Evolutionary conservation across 331 rosid species (phyloP).

Genomic region (Quercus phellos): DNA sequence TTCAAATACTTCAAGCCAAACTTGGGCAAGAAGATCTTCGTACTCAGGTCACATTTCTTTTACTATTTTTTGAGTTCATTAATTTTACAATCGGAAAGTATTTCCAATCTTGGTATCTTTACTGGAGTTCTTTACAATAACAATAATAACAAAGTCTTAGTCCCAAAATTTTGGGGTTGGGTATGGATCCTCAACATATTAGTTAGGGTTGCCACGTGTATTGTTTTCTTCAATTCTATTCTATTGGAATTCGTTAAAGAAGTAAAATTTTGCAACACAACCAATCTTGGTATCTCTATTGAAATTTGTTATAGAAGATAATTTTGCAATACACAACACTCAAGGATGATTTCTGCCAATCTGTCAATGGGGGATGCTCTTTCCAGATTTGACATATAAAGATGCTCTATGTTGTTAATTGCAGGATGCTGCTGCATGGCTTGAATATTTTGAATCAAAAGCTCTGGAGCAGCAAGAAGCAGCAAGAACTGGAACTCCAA

Average conservation of each 20-base stretch:
- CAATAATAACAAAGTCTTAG: too few species aligned
- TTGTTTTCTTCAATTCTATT: too few species aligned
- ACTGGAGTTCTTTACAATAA: too few species aligned
- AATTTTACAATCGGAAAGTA: background rate
- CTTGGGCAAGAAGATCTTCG: constrained; percentile 94
- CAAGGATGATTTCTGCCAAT: background rate
- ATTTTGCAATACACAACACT: background rate
- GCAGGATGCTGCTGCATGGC: constrained; percentile 99
- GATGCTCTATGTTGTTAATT: constrained; percentile 8
- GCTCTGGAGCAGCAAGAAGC: constrained; percentile 96
- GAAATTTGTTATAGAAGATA: background rate
- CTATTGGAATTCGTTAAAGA: too few species aligned
- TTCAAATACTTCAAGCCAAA: constrained; percentile 79
- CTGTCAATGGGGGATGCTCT: background rate
- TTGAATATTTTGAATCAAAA: constrained; percentile 90
- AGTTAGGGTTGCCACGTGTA: too few species aligned
- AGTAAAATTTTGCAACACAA: too few species aligned
- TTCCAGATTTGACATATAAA: constrained; percentile 2
- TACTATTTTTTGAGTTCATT: background rate
- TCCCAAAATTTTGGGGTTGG: too few species aligned
- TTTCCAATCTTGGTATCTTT: background rate
- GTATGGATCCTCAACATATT: too few species aligned
- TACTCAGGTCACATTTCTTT: constrained; percentile 60
- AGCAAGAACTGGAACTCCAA: constrained; percentile 86
- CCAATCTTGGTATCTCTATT: background rate